phyloP scores from a whole-genome alignment of 371 early-diverging fungal genomes.

The Actinomortierella ambigua region DNA sequence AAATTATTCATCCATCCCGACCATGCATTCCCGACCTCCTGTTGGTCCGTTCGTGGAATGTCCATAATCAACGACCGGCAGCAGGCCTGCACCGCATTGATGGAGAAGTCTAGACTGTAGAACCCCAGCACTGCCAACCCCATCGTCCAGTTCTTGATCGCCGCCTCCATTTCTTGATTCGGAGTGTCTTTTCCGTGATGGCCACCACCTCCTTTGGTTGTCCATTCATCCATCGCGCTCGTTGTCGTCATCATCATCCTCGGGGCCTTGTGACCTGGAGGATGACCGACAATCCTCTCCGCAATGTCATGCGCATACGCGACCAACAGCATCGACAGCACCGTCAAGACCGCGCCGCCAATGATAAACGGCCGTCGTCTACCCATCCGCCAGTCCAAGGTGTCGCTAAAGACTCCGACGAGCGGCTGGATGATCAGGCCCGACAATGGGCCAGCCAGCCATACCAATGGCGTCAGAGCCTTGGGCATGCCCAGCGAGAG shows the following conservation, averaged over 20 bases:
- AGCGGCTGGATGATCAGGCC: slow-evolving; percentile 50
- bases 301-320: slow-evolving; percentile 69
- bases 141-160: slow-evolving; percentile 51
- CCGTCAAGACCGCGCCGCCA: slow-evolving; percentile 56
- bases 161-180: background rate
- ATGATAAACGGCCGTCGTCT: slow-evolving; percentile 62
- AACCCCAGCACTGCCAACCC: slow-evolving; percentile 70
- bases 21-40: slow-evolving; percentile 74
- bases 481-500: slow-evolving; percentile 68
- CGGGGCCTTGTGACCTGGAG: too few relatives aligned
- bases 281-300: slow-evolving; percentile 16
- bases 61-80: slow-evolving; percentile 81
- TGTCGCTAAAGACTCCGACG: slow-evolving; percentile 66
- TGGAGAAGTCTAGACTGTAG: slow-evolving; percentile 77
- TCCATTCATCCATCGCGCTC: too few relatives aligned
- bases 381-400: slow-evolving; percentile 55
- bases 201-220: slow-evolving; percentile 1
- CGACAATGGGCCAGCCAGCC: slow-evolving; percentile 86
- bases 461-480: slow-evolving; percentile 67
- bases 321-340: slow-evolving; percentile 63
- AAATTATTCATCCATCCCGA: slow-evolving; percentile 73
- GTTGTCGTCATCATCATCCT: too few relatives aligned
- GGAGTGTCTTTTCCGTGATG: background rate
- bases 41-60: slow-evolving; percentile 69
- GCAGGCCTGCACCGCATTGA: slow-evolving; percentile 75